A percentile compares a stretch with the other conserved stretches of the same genome.
Conservation (phyloP, 805 yeast species). For the Nakazawaea peltata region DNA sequence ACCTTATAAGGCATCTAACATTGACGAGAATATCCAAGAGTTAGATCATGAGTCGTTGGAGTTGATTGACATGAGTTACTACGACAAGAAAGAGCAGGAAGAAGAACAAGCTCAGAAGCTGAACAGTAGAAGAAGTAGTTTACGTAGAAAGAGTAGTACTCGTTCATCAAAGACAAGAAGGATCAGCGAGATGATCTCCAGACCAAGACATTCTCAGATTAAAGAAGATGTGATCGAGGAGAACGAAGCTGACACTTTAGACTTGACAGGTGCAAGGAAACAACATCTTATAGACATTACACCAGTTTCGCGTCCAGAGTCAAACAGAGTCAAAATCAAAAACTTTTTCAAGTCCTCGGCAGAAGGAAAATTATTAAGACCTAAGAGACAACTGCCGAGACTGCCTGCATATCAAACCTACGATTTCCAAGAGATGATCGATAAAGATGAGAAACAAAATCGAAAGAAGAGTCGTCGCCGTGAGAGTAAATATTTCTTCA, state of each 20-base stretch:
- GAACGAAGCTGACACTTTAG: neutral
- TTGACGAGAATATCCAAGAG: constrained; percentile 2
- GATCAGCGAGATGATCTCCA: constrained; percentile 2
- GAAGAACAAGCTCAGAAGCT: no score
- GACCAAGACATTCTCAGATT: no score
- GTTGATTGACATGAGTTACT: constrained; percentile 7
- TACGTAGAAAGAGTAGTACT: no score
- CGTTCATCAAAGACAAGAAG: no score
- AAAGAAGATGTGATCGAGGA: no score
- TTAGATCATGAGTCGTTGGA: constrained; percentile 5
- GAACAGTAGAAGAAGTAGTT: no score
- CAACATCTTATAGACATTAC: no score
- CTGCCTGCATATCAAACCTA: constrained; percentile 4
- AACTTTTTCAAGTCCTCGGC: constrained; percentile 5
- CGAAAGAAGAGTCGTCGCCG: constrained; percentile 8
- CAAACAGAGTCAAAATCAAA: constrained; percentile 1
- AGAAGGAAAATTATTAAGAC: neutral
- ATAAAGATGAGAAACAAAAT: neutral
- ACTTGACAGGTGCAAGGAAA: neutral
- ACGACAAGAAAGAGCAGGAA: neutral
- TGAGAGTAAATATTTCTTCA: constrained; percentile 3
- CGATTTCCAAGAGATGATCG: neutral
- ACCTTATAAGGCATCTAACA: neutral
- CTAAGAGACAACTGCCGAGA: constrained; percentile 3
- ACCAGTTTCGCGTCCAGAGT: neutral